Base-by-base conservation (phyloP, 129 eudicot species). In the Pseudognaphalium luteoalbum region DNA sequence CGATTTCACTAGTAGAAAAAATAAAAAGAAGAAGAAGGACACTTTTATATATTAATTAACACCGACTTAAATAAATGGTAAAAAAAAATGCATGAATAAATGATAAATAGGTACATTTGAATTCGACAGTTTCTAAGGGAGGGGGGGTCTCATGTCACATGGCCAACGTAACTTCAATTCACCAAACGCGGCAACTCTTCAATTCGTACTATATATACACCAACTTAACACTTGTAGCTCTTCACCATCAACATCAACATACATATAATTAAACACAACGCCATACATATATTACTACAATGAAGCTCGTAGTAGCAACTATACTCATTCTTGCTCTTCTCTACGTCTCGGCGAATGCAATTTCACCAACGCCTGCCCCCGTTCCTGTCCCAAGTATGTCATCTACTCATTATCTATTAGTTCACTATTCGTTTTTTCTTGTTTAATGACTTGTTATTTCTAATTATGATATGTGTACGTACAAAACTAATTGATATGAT, bases 261-360 rank as follows among this genome's bases (percentile, higher is more conserved):
- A 20, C 2, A 4, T 4, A 14, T 4, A 14, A 16, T n/a, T 2
- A 22, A 28, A 60, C 34, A 25, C n/a, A 16, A n/a, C 0, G 6
- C 37, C 37, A 47, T 47, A 47, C n/a, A n/a, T 9, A 50, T 12
- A 50, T 0, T 3, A 33, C 37, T 42, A 42, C 54, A 47, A 47
- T 47, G 54, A 47, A 47, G 54, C 54, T 47, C 54, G 12, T 47
- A 58, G 41, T 59, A 58, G 33, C 69, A 47, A 19, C 22, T 41
- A 22, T 77, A n/a, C 58, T 77, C 50, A 19, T 58, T 60, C 32
- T 77, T 47, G 68, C 70, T 41, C 75, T 77, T 59, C 37, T 77
- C 70, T 61, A 25, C 66, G 25, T 30, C 15, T 57, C 76, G 35
- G 62, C 69, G 2, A 17, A 25, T 11, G 76, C 76, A 3, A 28